These are phyloP conservation scores for Taiozyma onychis DNA, from an alignment of 1,139 yeast genomes.

Conservation along the genomic window DNA sequence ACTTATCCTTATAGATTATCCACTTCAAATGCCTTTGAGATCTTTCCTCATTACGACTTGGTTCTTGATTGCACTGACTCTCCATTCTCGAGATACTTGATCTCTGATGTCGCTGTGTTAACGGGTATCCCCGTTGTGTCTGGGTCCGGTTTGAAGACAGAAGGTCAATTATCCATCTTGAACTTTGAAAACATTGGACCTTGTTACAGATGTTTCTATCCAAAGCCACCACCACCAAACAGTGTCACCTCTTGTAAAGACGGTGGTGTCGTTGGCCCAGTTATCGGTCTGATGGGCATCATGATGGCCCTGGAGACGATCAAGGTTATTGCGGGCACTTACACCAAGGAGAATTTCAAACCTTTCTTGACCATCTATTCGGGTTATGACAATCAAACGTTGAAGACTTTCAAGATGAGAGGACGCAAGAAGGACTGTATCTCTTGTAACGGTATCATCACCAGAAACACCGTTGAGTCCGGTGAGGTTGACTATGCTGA, in stretches of 20 bases:
- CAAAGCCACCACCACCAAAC: constrained; percentile 83
- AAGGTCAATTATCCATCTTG: constrained; percentile 80
- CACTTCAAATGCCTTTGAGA: constrained; percentile 54
- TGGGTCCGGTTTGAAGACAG: constrained; percentile 88
- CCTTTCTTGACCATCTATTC: constrained; percentile 71
- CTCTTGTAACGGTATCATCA: constrained; percentile 57
- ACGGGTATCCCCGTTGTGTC: constrained; percentile 71
- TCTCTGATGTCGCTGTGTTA: constrained; percentile 79
- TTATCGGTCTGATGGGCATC: constrained; percentile 85
- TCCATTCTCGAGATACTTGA: constrained; percentile 79
- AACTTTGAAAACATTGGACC: constrained; percentile 73
- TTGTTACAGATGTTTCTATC: constrained; percentile 91
- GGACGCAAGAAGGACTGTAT: constrained; percentile 53
- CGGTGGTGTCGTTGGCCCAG: constrained; percentile 95
- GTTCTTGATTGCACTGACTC: constrained; percentile 94
- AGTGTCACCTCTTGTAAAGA: constrained; percentile 84
- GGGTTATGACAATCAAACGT: constrained; percentile 67
- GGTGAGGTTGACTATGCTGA: constrained; percentile 54
- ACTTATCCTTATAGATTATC: constrained; percentile 50
- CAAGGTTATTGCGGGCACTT: constrained; percentile 59
- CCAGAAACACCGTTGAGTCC: constrained; percentile 37
- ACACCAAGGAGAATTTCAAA: constrained; percentile 44
- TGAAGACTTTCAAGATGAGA: constrained; percentile 79
- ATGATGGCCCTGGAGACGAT: constrained; percentile 87
- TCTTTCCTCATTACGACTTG: constrained; percentile 61